phyloP scores from a whole-genome alignment of 805 yeast species.

The Candida sonorensis region DNA sequence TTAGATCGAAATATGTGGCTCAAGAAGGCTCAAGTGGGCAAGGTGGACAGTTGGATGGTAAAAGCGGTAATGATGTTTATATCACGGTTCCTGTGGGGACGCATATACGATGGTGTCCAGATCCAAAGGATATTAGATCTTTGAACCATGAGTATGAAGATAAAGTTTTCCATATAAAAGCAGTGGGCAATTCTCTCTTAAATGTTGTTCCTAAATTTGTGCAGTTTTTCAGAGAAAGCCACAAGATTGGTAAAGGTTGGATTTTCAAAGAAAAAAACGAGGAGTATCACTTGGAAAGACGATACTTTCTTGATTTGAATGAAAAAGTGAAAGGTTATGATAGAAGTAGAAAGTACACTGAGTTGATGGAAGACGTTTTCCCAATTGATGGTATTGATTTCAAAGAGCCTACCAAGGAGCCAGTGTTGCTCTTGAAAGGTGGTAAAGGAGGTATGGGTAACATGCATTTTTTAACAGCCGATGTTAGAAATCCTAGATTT shows the following conservation, averaged over 20 bases:
- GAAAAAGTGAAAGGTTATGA: conserved; percentile 64
- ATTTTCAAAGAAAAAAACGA: conserved; percentile 71
- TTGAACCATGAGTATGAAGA: conserved; percentile 12
- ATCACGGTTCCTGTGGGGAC: conserved; percentile 93
- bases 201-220: conserved; percentile 32
- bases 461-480: conserved; percentile 84
- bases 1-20: conserved; percentile 65
- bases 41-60: conserved; percentile 79
- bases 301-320: conserved; percentile 60
- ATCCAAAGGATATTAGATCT: conserved; percentile 42
- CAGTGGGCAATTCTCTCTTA: conserved; percentile 15
- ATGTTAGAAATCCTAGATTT: conserved; percentile 85
- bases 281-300: conserved; percentile 57
- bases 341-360: conserved; percentile 46
- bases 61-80: conserved; percentile 69
- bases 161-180: conserved; percentile 21
- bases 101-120: conserved; percentile 75
- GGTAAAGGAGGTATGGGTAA: conserved; percentile 96
- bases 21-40: conserved; percentile 67
- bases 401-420: conserved; percentile 50
- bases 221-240: conserved; percentile 60
- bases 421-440: conserved; percentile 68
- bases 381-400: conserved; percentile 83
- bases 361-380: conserved; percentile 56
- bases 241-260: conserved; percentile 81